Percentiles rank a stretch among this genome's conserved stretches.
Conservation (phyloP, 2,329 filamentous ascomycete species). For the Cladorrhinum sp. region DNA sequence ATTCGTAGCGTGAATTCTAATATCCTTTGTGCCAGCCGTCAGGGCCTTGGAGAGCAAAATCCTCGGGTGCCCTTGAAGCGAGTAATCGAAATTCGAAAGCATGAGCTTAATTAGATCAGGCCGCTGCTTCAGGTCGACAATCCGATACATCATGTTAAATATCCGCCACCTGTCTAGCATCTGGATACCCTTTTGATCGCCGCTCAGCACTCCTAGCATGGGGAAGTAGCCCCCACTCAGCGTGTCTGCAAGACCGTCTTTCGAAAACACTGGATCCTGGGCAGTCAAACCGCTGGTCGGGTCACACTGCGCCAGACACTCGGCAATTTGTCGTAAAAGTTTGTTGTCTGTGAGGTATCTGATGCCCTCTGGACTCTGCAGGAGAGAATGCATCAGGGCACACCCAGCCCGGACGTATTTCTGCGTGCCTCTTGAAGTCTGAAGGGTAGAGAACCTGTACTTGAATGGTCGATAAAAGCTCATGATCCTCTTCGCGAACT, state of each 20-base stretch:
- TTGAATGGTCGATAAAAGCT: conserved; percentile 98
- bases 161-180: conserved; percentile 96
- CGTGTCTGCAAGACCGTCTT: conserved; percentile 78
- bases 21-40: conserved; percentile 86
- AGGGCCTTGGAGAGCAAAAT: conserved; percentile 92
- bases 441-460: conserved; percentile 85
- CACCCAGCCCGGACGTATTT: conserved; percentile 91
- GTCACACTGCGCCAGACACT: conserved; percentile 93
- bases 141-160: conserved; percentile 99
- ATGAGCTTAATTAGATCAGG: conserved; percentile 88
- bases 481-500: conserved; percentile 91
- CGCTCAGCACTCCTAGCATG: conserved; percentile 83
- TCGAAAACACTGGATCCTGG: conserved; percentile 83
- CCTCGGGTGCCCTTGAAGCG: conserved; percentile 79
- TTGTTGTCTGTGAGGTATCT: conserved; percentile 90
- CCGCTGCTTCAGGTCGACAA: conserved; percentile 84
- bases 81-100: conserved; percentile 89
- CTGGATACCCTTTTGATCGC: conserved; percentile 75
- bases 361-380: conserved; percentile 81
- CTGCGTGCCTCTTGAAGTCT: conserved; percentile 88
- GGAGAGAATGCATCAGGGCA: conserved; percentile 77
- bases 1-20: conserved; percentile 86
- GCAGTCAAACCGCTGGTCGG: conserved; percentile 76
- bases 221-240: conserved; percentile 91
- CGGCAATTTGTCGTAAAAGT: conserved; percentile 85